Conservation (phyloP, 257 asterid species). For the Leonotis leonurus region DNA sequence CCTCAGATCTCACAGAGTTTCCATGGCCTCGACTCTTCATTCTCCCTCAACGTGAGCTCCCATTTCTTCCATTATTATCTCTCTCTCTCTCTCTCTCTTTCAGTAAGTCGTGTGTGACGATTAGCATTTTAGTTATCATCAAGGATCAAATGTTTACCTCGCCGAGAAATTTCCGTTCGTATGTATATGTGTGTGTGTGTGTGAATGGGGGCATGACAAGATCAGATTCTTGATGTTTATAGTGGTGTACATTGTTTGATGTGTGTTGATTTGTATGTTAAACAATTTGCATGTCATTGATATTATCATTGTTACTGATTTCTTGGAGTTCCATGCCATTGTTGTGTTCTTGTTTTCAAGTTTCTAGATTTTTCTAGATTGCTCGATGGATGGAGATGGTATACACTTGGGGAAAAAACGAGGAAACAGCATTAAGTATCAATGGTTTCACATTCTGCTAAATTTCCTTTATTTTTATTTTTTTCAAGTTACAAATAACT, state of each 20-base stretch:
- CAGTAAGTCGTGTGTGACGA: neutral
- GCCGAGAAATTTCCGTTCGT: no score
- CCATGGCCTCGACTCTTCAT: slow-evolving; percentile 62
- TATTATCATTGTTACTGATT: neutral
- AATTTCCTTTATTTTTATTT: neutral
- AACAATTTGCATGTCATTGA: slow-evolving; percentile 19
- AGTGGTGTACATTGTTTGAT: slow-evolving; percentile 1
- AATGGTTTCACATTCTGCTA: neutral
- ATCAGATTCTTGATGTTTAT: neutral
- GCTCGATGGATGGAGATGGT: neutral
- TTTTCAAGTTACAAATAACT: no score
- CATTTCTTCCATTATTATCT: neutral
- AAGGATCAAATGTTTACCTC: neutral
- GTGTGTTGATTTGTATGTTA: neutral
- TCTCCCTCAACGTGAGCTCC: slow-evolving; percentile 44
- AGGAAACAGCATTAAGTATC: no score
- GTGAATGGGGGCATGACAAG: slow-evolving; percentile 1
- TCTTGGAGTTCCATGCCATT: neutral
- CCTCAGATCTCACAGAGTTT: slow-evolving; percentile 49
- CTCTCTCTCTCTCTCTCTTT: no score
- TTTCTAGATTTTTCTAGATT: neutral
- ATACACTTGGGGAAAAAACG: no score
- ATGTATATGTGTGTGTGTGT: neutral
- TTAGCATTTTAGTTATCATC: neutral
- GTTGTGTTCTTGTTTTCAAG: neutral